Conservation (phyloP, 805 yeast genomes). For the Starmerella sp. region DNA sequence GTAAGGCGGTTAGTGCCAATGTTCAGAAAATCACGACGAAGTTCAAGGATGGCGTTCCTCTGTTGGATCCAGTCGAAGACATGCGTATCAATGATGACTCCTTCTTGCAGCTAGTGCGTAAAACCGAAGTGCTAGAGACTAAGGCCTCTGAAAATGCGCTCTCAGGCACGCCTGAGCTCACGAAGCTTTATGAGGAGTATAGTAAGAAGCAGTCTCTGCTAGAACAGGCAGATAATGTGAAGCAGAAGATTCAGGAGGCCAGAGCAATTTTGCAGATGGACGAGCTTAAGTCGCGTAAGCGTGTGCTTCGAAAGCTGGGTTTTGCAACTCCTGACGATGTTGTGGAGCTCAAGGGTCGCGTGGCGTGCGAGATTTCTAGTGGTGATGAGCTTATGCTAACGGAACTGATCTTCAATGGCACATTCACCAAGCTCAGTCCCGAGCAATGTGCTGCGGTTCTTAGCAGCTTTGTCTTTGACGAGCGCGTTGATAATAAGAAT, state of each 20-base stretch:
- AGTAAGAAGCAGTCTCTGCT: conserved; percentile 51
- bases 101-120: conserved; percentile 57
- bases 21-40: conserved; percentile 69
- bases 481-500: conserved; percentile 64
- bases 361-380: conserved; percentile 50
- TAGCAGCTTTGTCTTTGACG: conserved; percentile 95
- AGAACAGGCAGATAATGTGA: conserved; percentile 46
- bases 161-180: conserved; percentile 39
- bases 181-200: conserved; percentile 54
- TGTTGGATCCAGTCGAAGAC: conserved; percentile 77
- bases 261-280: conserved; percentile 89
- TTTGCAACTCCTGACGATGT: conserved; percentile 80
- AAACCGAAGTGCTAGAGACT: conserved; percentile 71
- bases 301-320: conserved; percentile 85
- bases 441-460: conserved; percentile 87
- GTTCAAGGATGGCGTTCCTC: conserved; percentile 85
- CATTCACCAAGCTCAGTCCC: conserved; percentile 74
- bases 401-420: conserved; percentile 89
- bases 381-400: conserved; percentile 94
- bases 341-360: conserved; percentile 92
- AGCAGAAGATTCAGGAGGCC: conserved; percentile 63
- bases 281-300: conserved; percentile 81
- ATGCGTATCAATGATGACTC: conserved; percentile 83
- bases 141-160: conserved; percentile 61
- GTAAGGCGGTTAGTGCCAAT: conserved; percentile 55